These are phyloP conservation scores for Hygrophorus russula DNA, from an alignment of 768 basidiomycete species.

Conservation along the genomic window DNA sequence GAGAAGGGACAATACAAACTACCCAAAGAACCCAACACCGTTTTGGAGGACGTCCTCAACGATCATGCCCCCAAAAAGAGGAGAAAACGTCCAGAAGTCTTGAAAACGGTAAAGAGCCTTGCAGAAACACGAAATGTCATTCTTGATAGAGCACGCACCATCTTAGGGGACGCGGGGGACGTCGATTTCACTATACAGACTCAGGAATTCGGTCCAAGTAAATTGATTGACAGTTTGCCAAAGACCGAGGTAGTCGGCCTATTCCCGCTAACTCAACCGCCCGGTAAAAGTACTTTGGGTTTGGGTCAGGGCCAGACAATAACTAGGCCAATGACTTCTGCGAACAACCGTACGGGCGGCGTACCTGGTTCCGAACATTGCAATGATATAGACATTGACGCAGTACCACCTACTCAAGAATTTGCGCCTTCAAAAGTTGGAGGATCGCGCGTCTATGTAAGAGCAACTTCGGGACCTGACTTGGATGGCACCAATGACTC, in stretches of 20 bases:
- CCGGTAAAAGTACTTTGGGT: slow-evolving; percentile 12
- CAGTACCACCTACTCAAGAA: neutral
- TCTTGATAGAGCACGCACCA: slow-evolving; percentile 22
- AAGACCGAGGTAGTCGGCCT: slow-evolving; percentile 8
- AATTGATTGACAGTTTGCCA: slow-evolving; percentile 6
- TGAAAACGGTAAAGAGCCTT: slow-evolving; percentile 35
- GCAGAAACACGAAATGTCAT: slow-evolving; percentile 34
- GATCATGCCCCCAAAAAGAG: slow-evolving; percentile 37
- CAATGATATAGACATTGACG: too few relatives aligned
- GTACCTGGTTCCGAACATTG: too few relatives aligned
- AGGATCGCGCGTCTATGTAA: neutral
- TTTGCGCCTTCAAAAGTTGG: slow-evolving; percentile 3
- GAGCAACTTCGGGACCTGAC: neutral
- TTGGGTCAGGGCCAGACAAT: neutral
- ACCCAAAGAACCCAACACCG: slow-evolving; percentile 21
- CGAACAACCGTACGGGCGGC: too few relatives aligned
- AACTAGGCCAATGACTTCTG: neutral
- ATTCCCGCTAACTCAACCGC: slow-evolving; percentile 17
- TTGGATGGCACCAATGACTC: neutral
- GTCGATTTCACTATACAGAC: slow-evolving; percentile 13
- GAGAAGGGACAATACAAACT: slow-evolving; percentile 8
- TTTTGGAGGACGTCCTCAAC: slow-evolving; percentile 41
- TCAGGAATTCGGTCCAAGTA: slow-evolving; percentile 23
- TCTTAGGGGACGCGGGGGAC: slow-evolving; percentile 15
- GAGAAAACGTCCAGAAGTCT: slow-evolving; percentile 22